phyloP scores from a whole-genome alignment of 768 basidiomycete genomes.

The Pleurotus giganteus region DNA sequence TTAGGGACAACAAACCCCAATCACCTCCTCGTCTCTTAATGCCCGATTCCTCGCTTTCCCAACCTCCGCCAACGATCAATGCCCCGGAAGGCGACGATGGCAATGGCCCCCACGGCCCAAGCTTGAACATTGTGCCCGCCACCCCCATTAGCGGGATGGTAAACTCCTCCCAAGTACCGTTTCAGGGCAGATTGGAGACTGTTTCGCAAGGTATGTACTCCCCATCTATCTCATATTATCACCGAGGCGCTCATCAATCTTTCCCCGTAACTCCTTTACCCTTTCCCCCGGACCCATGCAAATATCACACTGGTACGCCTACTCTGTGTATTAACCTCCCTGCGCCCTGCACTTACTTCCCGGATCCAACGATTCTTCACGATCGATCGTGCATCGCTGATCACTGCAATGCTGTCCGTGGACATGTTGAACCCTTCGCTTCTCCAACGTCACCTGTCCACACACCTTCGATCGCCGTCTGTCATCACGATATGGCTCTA shows the following conservation, averaged over 20 bases:
- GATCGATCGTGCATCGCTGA: background rate
- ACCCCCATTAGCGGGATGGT: slow-evolving; percentile 73
- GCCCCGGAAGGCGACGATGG: slow-evolving; percentile 59
- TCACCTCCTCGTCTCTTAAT: slow-evolving; percentile 60
- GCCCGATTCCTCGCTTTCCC: slow-evolving; percentile 42
- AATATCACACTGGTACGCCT: background rate
- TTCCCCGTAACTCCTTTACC: background rate
- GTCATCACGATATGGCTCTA: too few relatives aligned
- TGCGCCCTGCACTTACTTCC: too few relatives aligned
- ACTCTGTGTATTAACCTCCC: too few relatives aligned
- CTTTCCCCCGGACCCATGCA: background rate
- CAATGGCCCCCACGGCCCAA: slow-evolving; percentile 48
- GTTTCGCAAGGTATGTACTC: slow-evolving; percentile 51
- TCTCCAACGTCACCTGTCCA: too few relatives aligned
- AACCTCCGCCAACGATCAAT: slow-evolving; percentile 53
- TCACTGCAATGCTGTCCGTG: too few relatives aligned
- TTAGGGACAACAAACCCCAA: slow-evolving; percentile 47
- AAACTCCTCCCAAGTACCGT: slow-evolving; percentile 45
- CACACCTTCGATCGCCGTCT: too few relatives aligned
- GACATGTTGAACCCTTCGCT: too few relatives aligned
- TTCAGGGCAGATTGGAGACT: slow-evolving; percentile 48
- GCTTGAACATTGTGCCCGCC: slow-evolving; percentile 78
- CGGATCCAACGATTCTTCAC: background rate
- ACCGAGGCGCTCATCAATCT: slow-evolving; percentile 7
- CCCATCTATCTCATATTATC: slow-evolving; percentile 9